Evolutionary conservation across 2,329 filamentous ascomycete genomes (phyloP), one percentile per base, ranked within the genome.

Genomic region (Penicillium sclerotigenum): DNA sequence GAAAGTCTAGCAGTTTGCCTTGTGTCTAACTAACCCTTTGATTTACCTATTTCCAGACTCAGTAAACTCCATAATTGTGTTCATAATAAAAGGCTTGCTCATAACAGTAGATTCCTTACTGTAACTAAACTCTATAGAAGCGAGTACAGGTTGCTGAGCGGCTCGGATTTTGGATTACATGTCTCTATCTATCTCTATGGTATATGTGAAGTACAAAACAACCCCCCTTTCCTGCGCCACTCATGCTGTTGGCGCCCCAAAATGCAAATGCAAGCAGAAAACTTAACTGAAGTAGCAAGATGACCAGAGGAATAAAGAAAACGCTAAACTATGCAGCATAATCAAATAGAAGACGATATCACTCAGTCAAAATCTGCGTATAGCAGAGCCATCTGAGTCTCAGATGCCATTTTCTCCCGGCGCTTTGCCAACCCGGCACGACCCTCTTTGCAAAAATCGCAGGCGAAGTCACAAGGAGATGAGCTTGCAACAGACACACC

Each of bases 361-460:
- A 0, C 16, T 41, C 26, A 56, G 16, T 52, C 47, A 10, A 40
- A 46, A 46, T 56, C 40, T 2, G 53, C 53, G 16, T 56, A 56
- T 24, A 56, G 20, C 16, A 51, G 38, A 40, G 53, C 38, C 53
- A 55, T 55, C 33, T 56, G 49, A 26, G 57, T 61, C 26, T 63
- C 65, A 7, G 58, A 45, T 5, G 59, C 60, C 68, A 74, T 73
- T 26, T 59, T 69, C 47, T 68, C 65, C 66, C 86, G 87, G 52
- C 85, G 79, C 64, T 72, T 80, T 65, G 81, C 81, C 58, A 91
- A 71, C 16, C 77, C 81, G 37, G 76, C 72, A 0, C 79, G 67
- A 1, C 77, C 77, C 66, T 91, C 87, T 72, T 91, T 91, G 69
- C 90, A 89, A 77, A 84, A 88, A 70, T 92, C 89, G 66, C 89